These are phyloP conservation scores for Xerocomellus amylosporus DNA, from an alignment of 768 basidiomycete species.

Conservation along the genomic window DNA sequence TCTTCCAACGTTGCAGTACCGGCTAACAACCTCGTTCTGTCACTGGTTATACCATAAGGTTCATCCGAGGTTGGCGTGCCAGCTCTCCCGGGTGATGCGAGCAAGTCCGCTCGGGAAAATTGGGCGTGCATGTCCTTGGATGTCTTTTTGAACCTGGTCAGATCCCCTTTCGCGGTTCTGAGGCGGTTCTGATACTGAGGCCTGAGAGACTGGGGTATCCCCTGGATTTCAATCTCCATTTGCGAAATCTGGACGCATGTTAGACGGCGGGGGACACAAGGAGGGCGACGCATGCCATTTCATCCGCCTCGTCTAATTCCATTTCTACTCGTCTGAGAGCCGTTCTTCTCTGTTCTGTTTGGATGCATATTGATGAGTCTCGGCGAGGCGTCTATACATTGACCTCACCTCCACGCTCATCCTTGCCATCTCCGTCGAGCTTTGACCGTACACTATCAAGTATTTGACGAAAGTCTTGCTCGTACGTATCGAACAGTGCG, in stretches of 20 bases:
- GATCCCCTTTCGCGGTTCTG: constrained; percentile 67
- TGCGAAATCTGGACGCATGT: constrained; percentile 72
- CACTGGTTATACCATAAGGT: constrained; percentile 67
- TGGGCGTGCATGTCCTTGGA: constrained; percentile 70
- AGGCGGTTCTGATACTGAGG: constrained; percentile 75
- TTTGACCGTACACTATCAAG: constrained; percentile 71
- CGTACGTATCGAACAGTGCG: constrained; percentile 86
- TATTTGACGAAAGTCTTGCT: constrained; percentile 87
- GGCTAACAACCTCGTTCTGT: constrained; percentile 74
- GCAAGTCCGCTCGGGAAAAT: constrained; percentile 73
- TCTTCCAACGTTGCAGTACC: constrained; percentile 81
- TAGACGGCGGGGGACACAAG: background rate
- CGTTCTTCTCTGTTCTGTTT: constrained; percentile 75
- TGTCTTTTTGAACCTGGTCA: constrained; percentile 77
- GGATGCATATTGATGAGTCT: background rate
- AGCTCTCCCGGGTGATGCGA: constrained; percentile 46
- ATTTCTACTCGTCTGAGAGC: constrained; percentile 82
- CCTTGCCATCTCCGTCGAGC: constrained; percentile 66
- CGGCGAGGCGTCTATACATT: background rate
- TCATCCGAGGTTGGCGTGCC: constrained; percentile 63
- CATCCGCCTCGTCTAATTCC: constrained; percentile 97
- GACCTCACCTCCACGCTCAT: constrained; percentile 65
- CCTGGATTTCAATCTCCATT: constrained; percentile 98
- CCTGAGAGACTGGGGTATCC: constrained; percentile 84
- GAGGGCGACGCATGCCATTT: constrained; percentile 63